Evolutionary conservation across 805 yeast genomes (phyloP), one percentile per base, ranked within the genome.

Genomic region (Lipomyces anomalus): DNA sequence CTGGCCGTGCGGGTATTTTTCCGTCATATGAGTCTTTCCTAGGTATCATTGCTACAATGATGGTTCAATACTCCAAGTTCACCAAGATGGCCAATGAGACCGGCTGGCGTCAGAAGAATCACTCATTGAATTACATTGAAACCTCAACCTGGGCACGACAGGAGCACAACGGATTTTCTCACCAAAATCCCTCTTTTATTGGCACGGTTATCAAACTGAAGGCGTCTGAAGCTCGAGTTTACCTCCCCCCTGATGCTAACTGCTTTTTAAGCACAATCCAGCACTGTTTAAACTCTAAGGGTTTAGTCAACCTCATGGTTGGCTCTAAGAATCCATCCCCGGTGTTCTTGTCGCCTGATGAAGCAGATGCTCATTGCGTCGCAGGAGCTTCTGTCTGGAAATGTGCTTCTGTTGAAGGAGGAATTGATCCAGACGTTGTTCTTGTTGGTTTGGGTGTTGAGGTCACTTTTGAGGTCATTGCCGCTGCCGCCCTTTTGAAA

Each of bases 301-400:
- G 50, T 43, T 47, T 45, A 33, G 42, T 53, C 26, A 53, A 53
- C 40, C 43, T 53, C 42, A 44, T 53, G 57, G 55, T 53, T 26
- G 55, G 52, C 2, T 47, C 52, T 21, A 53, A 53, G 44, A 44
- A 46, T 21, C 52, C 52, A 7, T 41, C 44, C 11, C 55, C 55
- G 9, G 42, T 46, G 22, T 53, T 40, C 43, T 48, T 53, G 16
- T 18, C 37, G 17, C 40, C 50, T n/a, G 57, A 53, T 23, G 57
- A 50, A 26, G 57, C 57, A 13, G 55, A 50, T 38, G 50, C 44
- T 4, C 57, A 53, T 38, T 47, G 52, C 33, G 45, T 44, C 4
- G 55, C 55, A n/a, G 57, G 57, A n/a, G 57, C 57, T 20, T 41
- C 48, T n/a, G 46, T 53, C 23, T 53, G 54, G 55, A 47, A 47